Percentiles rank a stretch among this genome's conserved stretches.
These are phyloP conservation scores for Amaranthus cruentus DNA, from an alignment of 148 eudicot genomes.

Conservation along the genomic window DNA sequence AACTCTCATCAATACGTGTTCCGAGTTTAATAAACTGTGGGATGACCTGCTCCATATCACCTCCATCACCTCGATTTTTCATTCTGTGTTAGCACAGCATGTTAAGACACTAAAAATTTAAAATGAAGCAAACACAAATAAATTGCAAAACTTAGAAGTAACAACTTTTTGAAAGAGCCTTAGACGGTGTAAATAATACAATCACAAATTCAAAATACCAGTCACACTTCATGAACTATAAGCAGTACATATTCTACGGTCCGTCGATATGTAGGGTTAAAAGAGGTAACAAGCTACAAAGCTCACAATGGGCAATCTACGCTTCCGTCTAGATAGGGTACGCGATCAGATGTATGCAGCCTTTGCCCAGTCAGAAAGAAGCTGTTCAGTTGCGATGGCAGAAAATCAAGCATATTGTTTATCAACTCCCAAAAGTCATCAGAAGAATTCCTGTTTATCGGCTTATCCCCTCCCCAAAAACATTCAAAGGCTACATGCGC, in stretches of 20 bases:
- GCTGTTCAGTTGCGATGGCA: no score
- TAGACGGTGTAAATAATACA: neutral
- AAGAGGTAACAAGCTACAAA: neutral
- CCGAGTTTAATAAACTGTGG: constrained; percentile 60
- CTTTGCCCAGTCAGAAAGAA: no score
- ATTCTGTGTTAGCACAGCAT: constrained; percentile 37
- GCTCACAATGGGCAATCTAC: neutral
- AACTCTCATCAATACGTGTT: constrained; percentile 54
- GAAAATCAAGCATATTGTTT: no score
- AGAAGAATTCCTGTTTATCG: no score
- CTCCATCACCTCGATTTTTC: constrained; percentile 57
- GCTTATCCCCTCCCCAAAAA: neutral
- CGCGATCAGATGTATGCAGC: no score
- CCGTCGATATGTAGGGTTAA: neutral
- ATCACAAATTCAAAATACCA: neutral
- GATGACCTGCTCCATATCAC: constrained; percentile 63
- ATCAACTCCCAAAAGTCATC: no score
- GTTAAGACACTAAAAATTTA: neutral
- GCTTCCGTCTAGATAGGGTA: no score
- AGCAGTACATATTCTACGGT: neutral
- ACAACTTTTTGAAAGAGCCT: neutral
- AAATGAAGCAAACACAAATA: neutral
- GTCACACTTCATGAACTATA: neutral
- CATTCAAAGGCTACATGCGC: neutral
- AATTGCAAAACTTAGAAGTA: neutral